These are phyloP conservation scores for Aurantiochytrium sp. DNA, from an alignment of 108 stramenopile species.

Conservation along the genomic window DNA sequence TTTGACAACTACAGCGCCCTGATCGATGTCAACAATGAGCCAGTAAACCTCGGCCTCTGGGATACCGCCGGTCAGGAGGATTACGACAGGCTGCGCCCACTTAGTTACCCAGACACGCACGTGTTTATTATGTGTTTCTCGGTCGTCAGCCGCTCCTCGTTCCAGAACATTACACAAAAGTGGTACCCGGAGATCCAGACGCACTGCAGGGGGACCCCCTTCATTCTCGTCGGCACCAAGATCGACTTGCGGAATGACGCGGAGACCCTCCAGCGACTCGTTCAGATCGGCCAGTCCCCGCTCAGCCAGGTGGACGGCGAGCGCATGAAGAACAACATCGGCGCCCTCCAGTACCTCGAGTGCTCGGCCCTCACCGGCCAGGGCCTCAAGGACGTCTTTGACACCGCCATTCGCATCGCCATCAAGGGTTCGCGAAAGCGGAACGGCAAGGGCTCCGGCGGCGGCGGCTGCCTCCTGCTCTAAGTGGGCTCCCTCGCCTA, in stretches of 20 bases:
- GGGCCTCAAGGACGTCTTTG: slow-evolving; percentile 58
- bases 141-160: slow-evolving; percentile 47
- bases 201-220: slow-evolving; percentile 60
- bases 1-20: slow-evolving; percentile 65
- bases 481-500: too few species aligned
- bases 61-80: slow-evolving; percentile 69
- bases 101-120: slow-evolving; percentile 63
- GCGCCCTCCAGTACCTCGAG: slow-evolving; percentile 56
- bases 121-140: slow-evolving; percentile 63
- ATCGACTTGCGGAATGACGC: slow-evolving; percentile 49
- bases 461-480: neutral
- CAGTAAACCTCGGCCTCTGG: slow-evolving; percentile 46
- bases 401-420: slow-evolving; percentile 42
- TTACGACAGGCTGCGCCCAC: slow-evolving; percentile 64
- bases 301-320: slow-evolving; percentile 48
- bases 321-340: slow-evolving; percentile 46
- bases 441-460: neutral
- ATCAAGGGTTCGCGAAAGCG: neutral
- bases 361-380: slow-evolving; percentile 62
- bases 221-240: slow-evolving; percentile 63
- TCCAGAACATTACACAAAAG: slow-evolving; percentile 60
- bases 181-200: slow-evolving; percentile 58
- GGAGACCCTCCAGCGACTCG: slow-evolving; percentile 30
- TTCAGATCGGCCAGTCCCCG: slow-evolving; percentile 38
- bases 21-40: slow-evolving; percentile 53